phyloP scores from a whole-genome alignment of 2,329 filamentous ascomycete species.

The Graphiopsis chlorocephala region DNA sequence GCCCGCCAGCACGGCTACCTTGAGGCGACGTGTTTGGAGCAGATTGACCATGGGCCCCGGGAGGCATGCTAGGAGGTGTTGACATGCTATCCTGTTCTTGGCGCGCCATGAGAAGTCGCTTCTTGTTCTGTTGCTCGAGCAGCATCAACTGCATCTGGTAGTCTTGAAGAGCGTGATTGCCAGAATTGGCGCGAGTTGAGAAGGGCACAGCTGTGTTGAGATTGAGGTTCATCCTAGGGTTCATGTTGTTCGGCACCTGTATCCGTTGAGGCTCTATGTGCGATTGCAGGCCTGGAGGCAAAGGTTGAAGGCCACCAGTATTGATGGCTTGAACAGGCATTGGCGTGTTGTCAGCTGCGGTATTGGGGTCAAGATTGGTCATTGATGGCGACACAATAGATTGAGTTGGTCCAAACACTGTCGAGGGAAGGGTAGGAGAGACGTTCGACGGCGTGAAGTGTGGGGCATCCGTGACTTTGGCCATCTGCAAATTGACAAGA shows the following conservation, averaged over 20 bases:
- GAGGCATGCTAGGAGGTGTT: slow-evolving; percentile 41
- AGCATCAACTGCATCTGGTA: slow-evolving; percentile 89
- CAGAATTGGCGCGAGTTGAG: slow-evolving; percentile 41
- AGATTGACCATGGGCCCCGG: slow-evolving; percentile 43
- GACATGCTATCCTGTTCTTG: slow-evolving; percentile 70
- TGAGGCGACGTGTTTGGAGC: slow-evolving; percentile 62
- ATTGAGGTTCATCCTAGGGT: not conserved
- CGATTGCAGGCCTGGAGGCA: not conserved
- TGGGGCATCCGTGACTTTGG: not conserved
- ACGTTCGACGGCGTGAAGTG: not conserved
- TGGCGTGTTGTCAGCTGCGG: not conserved
- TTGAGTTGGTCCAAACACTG: not conserved
- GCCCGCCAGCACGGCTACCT: slow-evolving; percentile 60
- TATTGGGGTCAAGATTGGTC: not conserved
- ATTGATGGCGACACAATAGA: not conserved
- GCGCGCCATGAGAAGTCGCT: slow-evolving; percentile 79
- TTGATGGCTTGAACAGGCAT: not conserved
- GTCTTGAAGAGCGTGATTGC: slow-evolving; percentile 79
- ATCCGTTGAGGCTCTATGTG: not conserved
- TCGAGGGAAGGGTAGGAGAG: not conserved
- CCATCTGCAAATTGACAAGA: not conserved
- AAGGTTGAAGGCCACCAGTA: not conserved
- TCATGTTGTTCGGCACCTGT: not conserved
- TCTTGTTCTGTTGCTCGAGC: slow-evolving; percentile 84
- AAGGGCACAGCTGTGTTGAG: slow-evolving; percentile 1